Conservation (phyloP, 768 basidiomycete genomes). For the Pulveroboletus sp. region DNA sequence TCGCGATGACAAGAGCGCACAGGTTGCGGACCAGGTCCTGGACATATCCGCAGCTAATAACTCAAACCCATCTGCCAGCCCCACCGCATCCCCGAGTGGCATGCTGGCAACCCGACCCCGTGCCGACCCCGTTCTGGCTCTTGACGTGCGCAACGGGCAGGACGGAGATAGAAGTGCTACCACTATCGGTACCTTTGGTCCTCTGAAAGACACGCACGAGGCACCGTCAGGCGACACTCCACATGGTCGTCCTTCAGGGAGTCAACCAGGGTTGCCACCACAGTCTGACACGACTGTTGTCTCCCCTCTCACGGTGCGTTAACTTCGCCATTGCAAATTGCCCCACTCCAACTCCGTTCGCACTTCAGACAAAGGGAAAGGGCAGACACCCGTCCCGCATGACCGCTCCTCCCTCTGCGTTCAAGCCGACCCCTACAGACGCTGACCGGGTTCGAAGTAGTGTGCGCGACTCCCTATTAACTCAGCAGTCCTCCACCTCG, state of each 20-base stretch:
- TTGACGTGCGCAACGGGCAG: conserved; percentile 8
- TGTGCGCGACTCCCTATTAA: conserved; percentile 52
- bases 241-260: conserved; percentile 2
- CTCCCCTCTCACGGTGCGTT: conserved; percentile 22
- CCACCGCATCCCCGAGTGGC: conserved; percentile 10
- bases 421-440: conserved; percentile 27
- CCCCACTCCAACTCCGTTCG: conserved; percentile 15
- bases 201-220: conserved; percentile 16
- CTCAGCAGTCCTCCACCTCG: conserved; percentile 63
- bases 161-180: conserved; percentile 24
- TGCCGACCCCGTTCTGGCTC: conserved; percentile 7
- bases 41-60: conserved; percentile 30
- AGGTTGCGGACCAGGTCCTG: conserved; percentile 20
- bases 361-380: conserved; percentile 35
- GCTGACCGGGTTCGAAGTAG: conserved; percentile 49
- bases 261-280: conserved; percentile 12
- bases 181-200: conserved; percentile 25
- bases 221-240: not conserved
- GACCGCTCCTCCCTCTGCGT: conserved; percentile 34
- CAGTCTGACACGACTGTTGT: conserved; percentile 12
- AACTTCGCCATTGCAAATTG: conserved; percentile 7
- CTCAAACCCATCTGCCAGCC: conserved; percentile 1
- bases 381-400: conserved; percentile 35
- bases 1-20: conserved; percentile 17
- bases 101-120: conserved; percentile 12